Percentiles rank a stretch among this genome's conserved stretches.
Evolutionary conservation across 2,329 filamentous ascomycete species (phyloP).

Genomic region (Cyclaneusma minus): DNA sequence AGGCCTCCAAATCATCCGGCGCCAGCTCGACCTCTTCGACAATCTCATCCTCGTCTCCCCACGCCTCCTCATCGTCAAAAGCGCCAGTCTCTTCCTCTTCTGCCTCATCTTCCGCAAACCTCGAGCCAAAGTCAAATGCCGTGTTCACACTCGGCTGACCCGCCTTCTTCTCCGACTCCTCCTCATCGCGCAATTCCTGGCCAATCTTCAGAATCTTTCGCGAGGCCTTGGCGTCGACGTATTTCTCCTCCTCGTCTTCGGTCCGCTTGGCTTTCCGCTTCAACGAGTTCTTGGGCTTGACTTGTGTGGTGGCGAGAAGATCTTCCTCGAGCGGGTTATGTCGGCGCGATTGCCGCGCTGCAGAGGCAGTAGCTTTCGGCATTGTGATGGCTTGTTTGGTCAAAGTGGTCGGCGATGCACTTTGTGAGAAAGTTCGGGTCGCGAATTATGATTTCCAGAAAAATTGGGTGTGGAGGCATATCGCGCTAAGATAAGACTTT

Average conservation of each 20-base stretch:
- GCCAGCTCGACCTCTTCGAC: conserved; percentile 68
- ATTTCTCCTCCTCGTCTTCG: conserved; percentile 48
- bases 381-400: no score
- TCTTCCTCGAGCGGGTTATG: conserved; percentile 91
- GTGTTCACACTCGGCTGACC: conserved; percentile 32
- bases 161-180: conserved; percentile 32
- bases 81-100: conserved; percentile 30
- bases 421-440: no score
- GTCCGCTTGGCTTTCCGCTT: conserved; percentile 52
- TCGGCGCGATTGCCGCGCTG: conserved; percentile 44
- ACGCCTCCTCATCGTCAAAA: conserved; percentile 45
- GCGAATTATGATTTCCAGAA: no score
- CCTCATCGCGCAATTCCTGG: conserved; percentile 76
- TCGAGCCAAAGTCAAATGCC: conserved; percentile 67
- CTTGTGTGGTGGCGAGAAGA: conserved; percentile 50
- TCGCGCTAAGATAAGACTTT: no score
- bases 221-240: conserved; percentile 77
- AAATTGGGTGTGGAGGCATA: no score
- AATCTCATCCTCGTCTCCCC: conserved; percentile 65
- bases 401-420: no score
- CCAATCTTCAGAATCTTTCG: conserved; percentile 81
- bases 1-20: conserved; percentile 75
- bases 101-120: conserved; percentile 43
- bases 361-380: conserved; percentile 59
- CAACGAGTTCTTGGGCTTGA: conserved; percentile 58